Conservation (phyloP, 176 grass and related monocot genomes). For the Metroxylon sagu region DNA sequence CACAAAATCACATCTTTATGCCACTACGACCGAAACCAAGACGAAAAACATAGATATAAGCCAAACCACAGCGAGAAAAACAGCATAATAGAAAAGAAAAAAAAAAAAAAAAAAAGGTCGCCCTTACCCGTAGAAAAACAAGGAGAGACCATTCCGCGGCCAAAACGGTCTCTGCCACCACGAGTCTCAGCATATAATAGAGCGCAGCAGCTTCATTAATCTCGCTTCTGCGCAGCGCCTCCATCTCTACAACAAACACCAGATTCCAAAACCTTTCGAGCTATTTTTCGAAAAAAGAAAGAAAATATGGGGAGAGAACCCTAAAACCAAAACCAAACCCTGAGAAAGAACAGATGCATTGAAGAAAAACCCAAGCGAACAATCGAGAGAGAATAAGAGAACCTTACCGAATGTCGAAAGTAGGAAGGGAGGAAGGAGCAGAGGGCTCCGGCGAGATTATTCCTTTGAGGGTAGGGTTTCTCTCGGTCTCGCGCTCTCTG, state of each 20-base stretch:
- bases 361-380: not conserved
- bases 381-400: not conserved
- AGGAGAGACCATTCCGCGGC: conserved; percentile 21
- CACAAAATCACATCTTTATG: conserved; percentile 7
- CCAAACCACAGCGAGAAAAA: not conserved
- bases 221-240: conserved; percentile 13
- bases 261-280: too few species aligned
- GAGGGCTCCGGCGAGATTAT: too few species aligned
- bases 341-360: too few species aligned
- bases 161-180: conserved; percentile 19
- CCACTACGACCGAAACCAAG: too few species aligned
- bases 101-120: not conserved
- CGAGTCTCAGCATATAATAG: conserved; percentile 7
- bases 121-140: conserved; percentile 15
- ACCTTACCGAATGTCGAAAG: too few species aligned
- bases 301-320: not conserved
- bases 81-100: not conserved
- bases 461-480: too few species aligned
- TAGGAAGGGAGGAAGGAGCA: not conserved
- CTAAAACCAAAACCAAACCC: too few species aligned
- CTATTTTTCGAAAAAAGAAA: not conserved
- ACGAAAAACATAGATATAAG: not conserved
- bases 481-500: too few species aligned
- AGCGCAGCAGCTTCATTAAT: conserved; percentile 7
- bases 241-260: conserved; percentile 13